Evolutionary conservation across 441 rosid species (phyloP).

Genomic region (Metrosideros polymorpha): DNA sequence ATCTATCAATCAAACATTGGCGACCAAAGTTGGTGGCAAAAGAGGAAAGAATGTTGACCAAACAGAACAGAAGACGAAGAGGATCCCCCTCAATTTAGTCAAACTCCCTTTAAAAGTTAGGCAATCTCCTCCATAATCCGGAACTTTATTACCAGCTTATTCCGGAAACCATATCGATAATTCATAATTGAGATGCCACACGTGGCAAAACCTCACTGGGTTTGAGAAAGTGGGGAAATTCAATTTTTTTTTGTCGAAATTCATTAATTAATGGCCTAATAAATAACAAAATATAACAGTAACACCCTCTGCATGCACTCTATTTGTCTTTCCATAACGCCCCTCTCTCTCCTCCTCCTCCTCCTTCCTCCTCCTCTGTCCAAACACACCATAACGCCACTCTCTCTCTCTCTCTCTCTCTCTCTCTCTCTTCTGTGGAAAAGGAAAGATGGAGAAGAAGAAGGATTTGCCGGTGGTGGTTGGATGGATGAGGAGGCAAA

Average conservation of each 20-base stretch:
- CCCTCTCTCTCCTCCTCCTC: not conserved
- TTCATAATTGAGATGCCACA: not conserved
- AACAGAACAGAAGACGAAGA: no score
- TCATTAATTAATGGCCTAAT: not conserved
- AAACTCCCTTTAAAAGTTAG: not conserved
- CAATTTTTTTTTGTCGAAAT: no score
- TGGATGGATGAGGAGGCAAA: slow-evolving; percentile 46
- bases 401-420: not conserved
- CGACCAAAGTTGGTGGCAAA: not conserved
- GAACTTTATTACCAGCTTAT: not conserved
- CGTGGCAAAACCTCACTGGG: not conserved
- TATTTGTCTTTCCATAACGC: not conserved
- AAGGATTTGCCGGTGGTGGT: slow-evolving; percentile 35
- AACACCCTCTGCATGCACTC: not conserved
- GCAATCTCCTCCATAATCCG: not conserved
- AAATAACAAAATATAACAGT: not conserved
- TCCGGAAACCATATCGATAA: not conserved
- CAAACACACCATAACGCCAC: not conserved
- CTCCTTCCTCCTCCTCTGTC: not conserved
- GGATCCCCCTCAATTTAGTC: not conserved
- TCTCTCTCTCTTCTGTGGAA: not conserved
- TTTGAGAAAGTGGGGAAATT: not conserved
- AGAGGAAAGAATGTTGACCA: not conserved
- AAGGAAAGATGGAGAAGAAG: slow-evolving; percentile 43
- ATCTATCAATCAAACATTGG: not conserved